Evolutionary conservation across 257 asterid species (phyloP), one percentile per base, ranked within the genome.

Genomic region (Leptodermis oblonga): DNA sequence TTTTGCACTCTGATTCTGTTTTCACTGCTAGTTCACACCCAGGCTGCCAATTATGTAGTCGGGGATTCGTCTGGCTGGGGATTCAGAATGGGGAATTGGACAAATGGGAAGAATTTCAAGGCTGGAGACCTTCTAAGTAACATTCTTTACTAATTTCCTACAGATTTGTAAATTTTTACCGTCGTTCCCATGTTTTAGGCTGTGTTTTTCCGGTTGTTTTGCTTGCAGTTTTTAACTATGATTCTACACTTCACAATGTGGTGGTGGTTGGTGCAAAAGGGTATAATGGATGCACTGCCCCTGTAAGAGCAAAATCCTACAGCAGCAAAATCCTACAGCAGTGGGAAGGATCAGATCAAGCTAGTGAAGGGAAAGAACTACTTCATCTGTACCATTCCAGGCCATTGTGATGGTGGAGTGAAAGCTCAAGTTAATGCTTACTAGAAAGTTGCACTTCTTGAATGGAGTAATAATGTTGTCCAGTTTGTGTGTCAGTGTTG

Each of bases 311-410:
- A 33, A 70, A 30, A 26, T 18, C 48, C 23, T 59, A 60, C 62
- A 67, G 64, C 70, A 68, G 65, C 60, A 33, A 70, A 30, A 26
- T 18, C 48, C 23, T 59, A 60, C 62, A 67, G 64, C 70, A 68
- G 65, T 5, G 74, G 78, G 30, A 74, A 68, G 22, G 78, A 74
- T 39, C 39, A 14, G 61, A 39, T 69, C 70, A 69, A 51, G 65
- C 61, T 74, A 13, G 28, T 69, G 5, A 75, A 33, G 66, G 79
- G 74, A n/a, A 42, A 33, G 25, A 46, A 63, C 70, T 75, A 62
- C 37, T 74, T 68, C 67, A 74, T 74, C 22, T 69, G 74, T 65
- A 74, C 71, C 67, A 25, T 61, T 54, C 71, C 79, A 5, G 71
- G 74, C 36, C 74, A 75, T 17, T 69, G 79, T 62, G 71, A 54